Evolutionary conservation across 345 rosid genomes (phyloP).

Genomic region (Populus tremula): DNA sequence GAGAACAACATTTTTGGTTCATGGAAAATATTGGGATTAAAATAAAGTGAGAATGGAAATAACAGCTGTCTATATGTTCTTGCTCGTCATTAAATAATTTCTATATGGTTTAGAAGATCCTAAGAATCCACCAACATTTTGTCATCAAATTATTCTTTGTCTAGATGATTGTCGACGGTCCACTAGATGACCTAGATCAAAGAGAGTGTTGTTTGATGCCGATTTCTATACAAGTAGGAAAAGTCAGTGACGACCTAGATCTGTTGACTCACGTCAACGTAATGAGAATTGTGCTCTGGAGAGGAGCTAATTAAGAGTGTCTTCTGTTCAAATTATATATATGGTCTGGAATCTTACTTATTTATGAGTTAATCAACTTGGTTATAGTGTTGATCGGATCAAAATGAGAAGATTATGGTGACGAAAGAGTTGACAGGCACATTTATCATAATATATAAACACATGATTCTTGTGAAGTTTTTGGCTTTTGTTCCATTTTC

Average conservation of each 20-base stretch:
- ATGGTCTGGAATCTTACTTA: conserved; percentile 25
- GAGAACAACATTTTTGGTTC: not conserved
- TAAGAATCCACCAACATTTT: conserved; percentile 27
- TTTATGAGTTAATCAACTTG: conserved; percentile 11
- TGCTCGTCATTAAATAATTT: conserved; percentile 16
- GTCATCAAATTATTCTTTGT: conserved; percentile 18
- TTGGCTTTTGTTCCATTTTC: conserved; percentile 46
- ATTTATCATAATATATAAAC: conserved; percentile 22
- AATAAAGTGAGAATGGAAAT: conserved; percentile 22
- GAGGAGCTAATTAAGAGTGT: conserved; percentile 19
- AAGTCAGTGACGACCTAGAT: conserved; percentile 7
- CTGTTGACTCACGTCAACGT: conserved; percentile 16
- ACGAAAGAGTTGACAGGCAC: conserved; percentile 25
- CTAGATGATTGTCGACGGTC: conserved; percentile 34
- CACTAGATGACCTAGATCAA: conserved; percentile 20
- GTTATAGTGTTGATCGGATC: conserved; percentile 23
- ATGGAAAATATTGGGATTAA: not conserved
- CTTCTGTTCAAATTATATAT: conserved; percentile 21
- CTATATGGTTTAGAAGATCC: conserved; percentile 20
- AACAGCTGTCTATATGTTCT: conserved; percentile 19
- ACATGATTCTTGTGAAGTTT: conserved; percentile 45
- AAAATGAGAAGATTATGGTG: conserved; percentile 12
- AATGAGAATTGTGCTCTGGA: conserved; percentile 20
- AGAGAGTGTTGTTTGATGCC: conserved; percentile 10
- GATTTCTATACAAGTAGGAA: conserved; percentile 7